Evolutionary conservation across 768 basidiomycete genomes (phyloP).

Genomic region (Gloeophyllum trabeum): DNA sequence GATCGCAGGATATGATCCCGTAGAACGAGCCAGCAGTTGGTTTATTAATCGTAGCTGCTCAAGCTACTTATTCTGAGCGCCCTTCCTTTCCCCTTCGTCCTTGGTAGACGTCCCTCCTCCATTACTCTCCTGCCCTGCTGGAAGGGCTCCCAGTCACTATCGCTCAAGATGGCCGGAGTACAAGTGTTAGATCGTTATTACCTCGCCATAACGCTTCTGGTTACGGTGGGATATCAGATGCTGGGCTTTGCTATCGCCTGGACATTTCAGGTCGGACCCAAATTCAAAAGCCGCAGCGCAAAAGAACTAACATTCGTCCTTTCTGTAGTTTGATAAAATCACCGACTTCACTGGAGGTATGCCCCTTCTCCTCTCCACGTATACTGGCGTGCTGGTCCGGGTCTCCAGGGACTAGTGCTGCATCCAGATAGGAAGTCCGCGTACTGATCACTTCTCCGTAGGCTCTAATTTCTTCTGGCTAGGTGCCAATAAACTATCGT

Average conservation of each 20-base stretch:
- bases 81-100: too few species aligned
- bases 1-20: too few species aligned
- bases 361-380: too few species aligned
- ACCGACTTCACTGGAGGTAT: constrained; percentile 61
- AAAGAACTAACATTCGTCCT: too few species aligned
- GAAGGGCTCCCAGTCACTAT: too few species aligned
- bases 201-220: constrained; percentile 34
- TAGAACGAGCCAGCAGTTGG: too few species aligned
- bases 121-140: too few species aligned
- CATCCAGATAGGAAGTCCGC: background rate
- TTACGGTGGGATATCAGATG: constrained; percentile 48
- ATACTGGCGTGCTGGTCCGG: constrained; percentile 8
- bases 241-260: constrained; percentile 56
- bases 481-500: constrained; percentile 19
- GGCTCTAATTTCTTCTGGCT: constrained; percentile 63
- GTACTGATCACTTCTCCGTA: constrained; percentile 7
- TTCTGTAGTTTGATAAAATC: constrained; percentile 52
- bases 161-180: constrained; percentile 25
- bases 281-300: too few species aligned
- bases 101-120: too few species aligned
- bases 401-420: too few species aligned
- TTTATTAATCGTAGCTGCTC: too few species aligned
- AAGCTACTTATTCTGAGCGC: too few species aligned
- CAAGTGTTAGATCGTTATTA: constrained; percentile 40
- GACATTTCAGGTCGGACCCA: constrained; percentile 40